Evolutionary conservation across 2,329 filamentous ascomycete genomes (phyloP).

Genomic region (Fusarium denticulatum): DNA sequence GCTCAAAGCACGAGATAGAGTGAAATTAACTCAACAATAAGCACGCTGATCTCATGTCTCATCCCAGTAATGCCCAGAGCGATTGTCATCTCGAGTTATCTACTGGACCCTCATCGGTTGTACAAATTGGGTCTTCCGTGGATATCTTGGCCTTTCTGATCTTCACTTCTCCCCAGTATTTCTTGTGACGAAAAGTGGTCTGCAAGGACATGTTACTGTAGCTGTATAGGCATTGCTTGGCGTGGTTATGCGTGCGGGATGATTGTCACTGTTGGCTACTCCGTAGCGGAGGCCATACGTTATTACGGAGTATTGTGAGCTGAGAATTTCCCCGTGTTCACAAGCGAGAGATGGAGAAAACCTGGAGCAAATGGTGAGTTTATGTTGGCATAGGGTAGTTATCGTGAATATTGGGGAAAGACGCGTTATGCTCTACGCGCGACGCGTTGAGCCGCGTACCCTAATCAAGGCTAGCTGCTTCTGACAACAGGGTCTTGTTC

Average conservation of each 20-base stretch:
- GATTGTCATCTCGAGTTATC: neutral
- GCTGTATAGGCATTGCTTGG: neutral
- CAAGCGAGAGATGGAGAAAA: neutral
- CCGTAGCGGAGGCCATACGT: neutral
- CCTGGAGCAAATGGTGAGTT: neutral
- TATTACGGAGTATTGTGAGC: neutral
- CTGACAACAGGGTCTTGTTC: no score
- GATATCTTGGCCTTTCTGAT: neutral
- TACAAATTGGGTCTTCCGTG: slow-evolving; percentile 2
- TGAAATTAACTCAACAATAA: slow-evolving; percentile 3
- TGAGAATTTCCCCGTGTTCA: neutral
- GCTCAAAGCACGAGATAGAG: neutral
- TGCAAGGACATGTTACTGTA: neutral
- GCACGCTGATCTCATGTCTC: neutral
- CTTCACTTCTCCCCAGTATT: neutral
- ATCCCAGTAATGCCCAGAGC: neutral
- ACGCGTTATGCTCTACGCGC: neutral
- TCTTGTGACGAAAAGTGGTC: neutral
- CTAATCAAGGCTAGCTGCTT: neutral
- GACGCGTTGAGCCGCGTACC: neutral
- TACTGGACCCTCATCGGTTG: neutral
- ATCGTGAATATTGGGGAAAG: neutral
- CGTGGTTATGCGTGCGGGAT: neutral
- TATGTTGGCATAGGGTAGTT: neutral
- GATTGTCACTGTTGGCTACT: neutral